Evolutionary conservation across 768 basidiomycete genomes (phyloP), one percentile per base, ranked within the genome.

Genomic region (Favolaschia claudopus): DNA sequence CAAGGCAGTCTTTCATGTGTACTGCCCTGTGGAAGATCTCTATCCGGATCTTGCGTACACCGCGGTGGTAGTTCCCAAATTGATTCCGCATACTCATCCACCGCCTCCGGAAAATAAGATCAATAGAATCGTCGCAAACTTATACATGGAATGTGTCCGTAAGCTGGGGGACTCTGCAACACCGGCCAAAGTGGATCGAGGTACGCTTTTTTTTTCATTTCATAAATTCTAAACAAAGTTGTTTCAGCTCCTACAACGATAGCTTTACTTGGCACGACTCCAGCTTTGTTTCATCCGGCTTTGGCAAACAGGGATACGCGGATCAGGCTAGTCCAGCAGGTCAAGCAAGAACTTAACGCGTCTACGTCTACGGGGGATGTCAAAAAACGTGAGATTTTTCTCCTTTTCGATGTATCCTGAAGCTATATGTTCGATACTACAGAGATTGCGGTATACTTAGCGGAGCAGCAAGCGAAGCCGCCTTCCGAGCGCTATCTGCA

Each of bases 391-490:
- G 22, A 52, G 27, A n/a, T 19, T 22, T 42, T 39, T 13, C 37
- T 52, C 40, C 31, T 52, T 15, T 39, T 42, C 37, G 33, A 36
- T 34, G 25, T 42, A 52, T 42, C 28, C 9, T 36, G 40, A 3
- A 33, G 37, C 34, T 37, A 25, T 36, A 50, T 38, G 27, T 37
- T 36, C 34, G 38, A 50, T 38, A 27, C 31, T n/a, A 40, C 40
- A 54, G 52, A 54, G 14, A 29, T 54, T 8, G 32, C 38, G 24
- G 42, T 34, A 34, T 54, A 54, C 36, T 29, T 54, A 17, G 52
- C 38, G 4, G 37, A 54, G 10, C 52, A 54, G 42, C 40, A 42
- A 25, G 32, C 32, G 22, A 39, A 43, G 29, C 22, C 28, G 33
- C 29, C 29, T 25, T 25, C 25, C 20, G 22, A 53, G 51, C 25